These are phyloP conservation scores for Tuber umbilicatum DNA, from an alignment of 495 filamentous ascomycete genomes.

Conservation along the genomic window DNA sequence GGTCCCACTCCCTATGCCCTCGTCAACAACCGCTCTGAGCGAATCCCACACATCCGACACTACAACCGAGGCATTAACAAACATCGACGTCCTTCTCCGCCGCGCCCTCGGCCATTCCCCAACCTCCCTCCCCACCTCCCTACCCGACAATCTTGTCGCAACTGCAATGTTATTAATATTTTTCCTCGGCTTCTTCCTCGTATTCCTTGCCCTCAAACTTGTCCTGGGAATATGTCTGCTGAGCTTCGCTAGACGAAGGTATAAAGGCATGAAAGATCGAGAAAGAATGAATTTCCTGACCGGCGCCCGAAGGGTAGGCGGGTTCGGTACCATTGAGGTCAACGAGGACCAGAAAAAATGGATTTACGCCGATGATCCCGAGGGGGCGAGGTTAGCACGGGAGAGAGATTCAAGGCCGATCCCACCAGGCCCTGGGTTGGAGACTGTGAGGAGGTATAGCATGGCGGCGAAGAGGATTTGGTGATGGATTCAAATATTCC, in stretches of 20 bases:
- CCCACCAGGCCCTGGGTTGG: constrained; percentile 53
- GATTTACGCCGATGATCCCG: constrained; percentile 82
- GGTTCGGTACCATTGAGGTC: constrained; percentile 77
- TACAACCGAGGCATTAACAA: constrained; percentile 64
- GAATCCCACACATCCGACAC: constrained; percentile 56
- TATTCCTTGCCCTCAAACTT: constrained; percentile 73
- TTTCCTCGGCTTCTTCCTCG: constrained; percentile 67
- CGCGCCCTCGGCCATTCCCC: constrained; percentile 60
- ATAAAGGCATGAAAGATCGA: constrained; percentile 67
- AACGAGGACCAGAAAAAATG: constrained; percentile 76
- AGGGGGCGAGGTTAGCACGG: constrained; percentile 56
- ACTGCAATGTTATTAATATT: constrained; percentile 67
- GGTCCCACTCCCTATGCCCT: constrained; percentile 63
- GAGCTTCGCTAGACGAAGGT: constrained; percentile 64
- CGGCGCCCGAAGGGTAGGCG: constrained; percentile 65
- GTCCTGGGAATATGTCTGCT: constrained; percentile 77
- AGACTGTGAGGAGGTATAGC: constrained; percentile 71
- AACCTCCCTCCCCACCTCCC: constrained; percentile 43
- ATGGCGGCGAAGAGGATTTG: constrained; percentile 95
- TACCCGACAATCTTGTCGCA: constrained; percentile 60
- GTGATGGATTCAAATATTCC: constrained; percentile 43
- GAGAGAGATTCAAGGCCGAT: constrained; percentile 53
- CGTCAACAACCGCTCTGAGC: constrained; percentile 59
- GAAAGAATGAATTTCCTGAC: constrained; percentile 56
- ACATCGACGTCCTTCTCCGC: constrained; percentile 67